phyloP scores from a whole-genome alignment of 305 asterid species.

The Fraxinus platypoda region DNA sequence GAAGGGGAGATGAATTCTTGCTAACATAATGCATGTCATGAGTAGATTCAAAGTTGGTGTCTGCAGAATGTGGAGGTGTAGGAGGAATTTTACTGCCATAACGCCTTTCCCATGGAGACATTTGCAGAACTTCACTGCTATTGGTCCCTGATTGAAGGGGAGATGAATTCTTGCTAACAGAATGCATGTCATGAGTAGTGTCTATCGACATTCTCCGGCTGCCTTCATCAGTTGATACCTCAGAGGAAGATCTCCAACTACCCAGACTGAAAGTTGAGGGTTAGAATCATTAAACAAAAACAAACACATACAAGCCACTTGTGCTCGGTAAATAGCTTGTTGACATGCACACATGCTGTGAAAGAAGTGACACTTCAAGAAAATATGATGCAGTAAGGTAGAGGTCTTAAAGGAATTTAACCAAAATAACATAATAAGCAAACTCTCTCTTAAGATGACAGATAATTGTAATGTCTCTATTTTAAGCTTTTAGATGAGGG shows the following conservation, averaged over 20 bases:
- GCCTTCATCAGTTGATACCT: neutral
- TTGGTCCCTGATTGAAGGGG: neutral
- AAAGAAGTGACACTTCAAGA: neutral
- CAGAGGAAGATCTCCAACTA: neutral
- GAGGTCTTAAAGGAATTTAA: neutral
- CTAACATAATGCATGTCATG: neutral
- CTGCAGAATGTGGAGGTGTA: neutral
- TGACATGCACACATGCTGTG: neutral
- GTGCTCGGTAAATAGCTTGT: neutral
- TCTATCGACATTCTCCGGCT: neutral
- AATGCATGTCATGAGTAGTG: neutral
- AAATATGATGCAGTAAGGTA: neutral
- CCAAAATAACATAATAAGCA: neutral
- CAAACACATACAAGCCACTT: neutral
- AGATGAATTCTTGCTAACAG: neutral
- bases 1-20: neutral
- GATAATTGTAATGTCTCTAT: neutral
- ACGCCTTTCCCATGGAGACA: slow-evolving; percentile 7
- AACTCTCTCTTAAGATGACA: neutral
- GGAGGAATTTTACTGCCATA: slow-evolving; percentile 1
- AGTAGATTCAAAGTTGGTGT: neutral
- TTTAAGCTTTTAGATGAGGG: neutral
- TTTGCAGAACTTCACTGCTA: neutral
- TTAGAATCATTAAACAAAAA: neutral
- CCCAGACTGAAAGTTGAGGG: neutral